Base-by-base conservation (phyloP, 2,329 filamentous ascomycete genomes). In the Xylaria sp. region DNA sequence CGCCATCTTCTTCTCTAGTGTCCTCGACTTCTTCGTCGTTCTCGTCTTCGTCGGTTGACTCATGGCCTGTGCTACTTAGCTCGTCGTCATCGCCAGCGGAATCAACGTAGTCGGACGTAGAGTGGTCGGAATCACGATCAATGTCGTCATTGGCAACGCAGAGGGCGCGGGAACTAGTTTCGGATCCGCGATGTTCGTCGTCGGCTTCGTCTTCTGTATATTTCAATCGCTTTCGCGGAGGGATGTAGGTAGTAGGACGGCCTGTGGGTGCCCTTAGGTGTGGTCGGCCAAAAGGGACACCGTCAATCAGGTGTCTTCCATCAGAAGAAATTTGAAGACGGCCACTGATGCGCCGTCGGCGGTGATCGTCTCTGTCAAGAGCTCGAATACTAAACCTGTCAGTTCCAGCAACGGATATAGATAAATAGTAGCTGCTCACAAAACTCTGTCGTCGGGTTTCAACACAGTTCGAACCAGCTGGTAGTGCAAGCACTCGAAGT, bases 401-500 rank as follows among this genome's bases (percentile, higher is more conserved):
- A 21, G 57, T 34, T 32, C 21, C 5, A 11, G n/a, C 27, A 5
- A 51, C 19, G 1, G 19, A 7, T 5, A 5, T 58, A 57, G 47
- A n/a, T 2, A 21, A 54, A 11, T 17, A 57, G 47, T 47, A 84
- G 21, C 27, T 36, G 21, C 90, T 75, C 82, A 94, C 92, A 92
- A 84, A 64, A 98, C 88, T 78, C 94, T 89, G 75, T 98, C 94
- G 63, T 96, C 93, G 60, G 95, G 90, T 73, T 92, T 91, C 66
- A 97, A 82, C 9, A 96, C 83, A 53, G 86, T 85, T 14, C 85
- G 83, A 5, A 97, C 86, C 21, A 87, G 84, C 77, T 93, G 91
- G 75, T 93, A 98, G 81, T 98, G 95, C 65, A 98, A 81, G 74
- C 93, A 96, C 80, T 98, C 95, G 72, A 93, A 98, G 54, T 87